phyloP scores from a whole-genome alignment of 1,284 basidiomycete species.

The Violaceomyces palustris region DNA sequence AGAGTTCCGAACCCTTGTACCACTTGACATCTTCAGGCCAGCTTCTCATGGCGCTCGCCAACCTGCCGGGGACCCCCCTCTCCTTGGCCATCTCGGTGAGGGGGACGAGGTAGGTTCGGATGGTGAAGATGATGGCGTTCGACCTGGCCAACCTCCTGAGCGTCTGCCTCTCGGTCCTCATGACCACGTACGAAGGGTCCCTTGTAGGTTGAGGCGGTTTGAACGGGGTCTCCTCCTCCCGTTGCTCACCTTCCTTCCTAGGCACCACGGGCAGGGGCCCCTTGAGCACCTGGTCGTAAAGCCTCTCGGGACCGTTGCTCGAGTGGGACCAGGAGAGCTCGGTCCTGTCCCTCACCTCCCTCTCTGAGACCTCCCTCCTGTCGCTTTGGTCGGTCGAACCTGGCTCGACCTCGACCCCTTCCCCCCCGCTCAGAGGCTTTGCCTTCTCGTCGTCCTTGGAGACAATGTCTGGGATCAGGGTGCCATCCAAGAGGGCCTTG shows the following conservation, averaged over 20 bases:
- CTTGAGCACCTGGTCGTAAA: too few relatives aligned
- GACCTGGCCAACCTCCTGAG: constrained; percentile 58
- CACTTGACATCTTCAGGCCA: constrained; percentile 65
- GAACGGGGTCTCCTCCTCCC: too few relatives aligned
- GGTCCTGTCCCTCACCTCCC: too few relatives aligned
- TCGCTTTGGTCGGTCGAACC: too few relatives aligned
- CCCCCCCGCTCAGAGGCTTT: too few relatives aligned
- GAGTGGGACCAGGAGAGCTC: too few relatives aligned
- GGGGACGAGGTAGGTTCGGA: constrained; percentile 65
- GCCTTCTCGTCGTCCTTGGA: too few relatives aligned
- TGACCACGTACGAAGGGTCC: constrained; percentile 1
- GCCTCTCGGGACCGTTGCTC: too few relatives aligned
- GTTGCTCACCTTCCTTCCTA: too few relatives aligned
- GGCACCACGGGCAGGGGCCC: too few relatives aligned
- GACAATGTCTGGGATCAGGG: neutral
- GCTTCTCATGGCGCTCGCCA: constrained; percentile 65
- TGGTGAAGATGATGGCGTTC: constrained; percentile 71
- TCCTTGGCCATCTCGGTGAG: constrained; percentile 62
- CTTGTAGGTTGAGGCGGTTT: constrained; percentile 23
- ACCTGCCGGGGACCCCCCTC: constrained; percentile 63
- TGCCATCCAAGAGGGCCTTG: constrained; percentile 50
- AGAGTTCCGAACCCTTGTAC: constrained; percentile 61
- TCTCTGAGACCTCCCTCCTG: too few relatives aligned
- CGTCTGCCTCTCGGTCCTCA: constrained; percentile 67
- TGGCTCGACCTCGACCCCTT: too few relatives aligned